Percentiles rank a stretch among this genome's conserved stretches.
phyloP scores from a whole-genome alignment of 176 grass and related monocot genomes.

The Poa pratensis region DNA sequence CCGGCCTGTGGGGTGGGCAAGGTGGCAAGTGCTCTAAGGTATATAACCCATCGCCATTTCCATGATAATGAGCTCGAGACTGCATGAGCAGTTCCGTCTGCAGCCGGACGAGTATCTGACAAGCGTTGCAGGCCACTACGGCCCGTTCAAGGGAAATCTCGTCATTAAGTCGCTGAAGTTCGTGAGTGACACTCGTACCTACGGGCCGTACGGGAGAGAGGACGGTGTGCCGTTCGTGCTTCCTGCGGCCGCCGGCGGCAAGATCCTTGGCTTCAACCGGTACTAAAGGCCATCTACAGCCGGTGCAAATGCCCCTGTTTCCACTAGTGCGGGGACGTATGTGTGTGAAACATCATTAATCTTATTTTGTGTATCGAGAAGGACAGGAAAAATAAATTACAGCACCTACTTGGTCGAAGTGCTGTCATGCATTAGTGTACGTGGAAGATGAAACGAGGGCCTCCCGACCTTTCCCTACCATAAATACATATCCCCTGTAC shows the following conservation, averaged over 20 bases:
- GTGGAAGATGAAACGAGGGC: too few species aligned
- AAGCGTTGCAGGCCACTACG: not conserved
- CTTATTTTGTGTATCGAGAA: too few species aligned
- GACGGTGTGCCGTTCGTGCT: not conserved
- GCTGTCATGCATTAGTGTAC: too few species aligned
- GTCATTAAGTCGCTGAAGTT: not conserved
- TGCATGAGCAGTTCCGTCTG: not conserved
- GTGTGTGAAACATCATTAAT: too few species aligned
- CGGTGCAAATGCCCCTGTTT: too few species aligned
- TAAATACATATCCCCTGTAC: too few species aligned
- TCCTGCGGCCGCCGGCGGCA: not conserved
- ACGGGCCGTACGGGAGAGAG: not conserved
- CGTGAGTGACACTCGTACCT: not conserved
- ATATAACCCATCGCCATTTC: not conserved
- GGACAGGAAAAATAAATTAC: too few species aligned
- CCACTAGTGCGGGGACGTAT: too few species aligned
- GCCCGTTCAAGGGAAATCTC: not conserved
- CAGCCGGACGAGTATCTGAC: conserved; percentile 1
- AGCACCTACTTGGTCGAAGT: too few species aligned
- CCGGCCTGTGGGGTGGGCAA: not conserved
- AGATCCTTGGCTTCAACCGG: not conserved
- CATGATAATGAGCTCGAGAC: not conserved
- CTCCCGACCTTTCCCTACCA: too few species aligned
- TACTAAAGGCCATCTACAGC: too few species aligned
- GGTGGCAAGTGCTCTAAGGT: not conserved